These are phyloP conservation scores for Phlebiopsis gigantea DNA, from an alignment of 768 basidiomycete genomes.

Conservation along the genomic window DNA sequence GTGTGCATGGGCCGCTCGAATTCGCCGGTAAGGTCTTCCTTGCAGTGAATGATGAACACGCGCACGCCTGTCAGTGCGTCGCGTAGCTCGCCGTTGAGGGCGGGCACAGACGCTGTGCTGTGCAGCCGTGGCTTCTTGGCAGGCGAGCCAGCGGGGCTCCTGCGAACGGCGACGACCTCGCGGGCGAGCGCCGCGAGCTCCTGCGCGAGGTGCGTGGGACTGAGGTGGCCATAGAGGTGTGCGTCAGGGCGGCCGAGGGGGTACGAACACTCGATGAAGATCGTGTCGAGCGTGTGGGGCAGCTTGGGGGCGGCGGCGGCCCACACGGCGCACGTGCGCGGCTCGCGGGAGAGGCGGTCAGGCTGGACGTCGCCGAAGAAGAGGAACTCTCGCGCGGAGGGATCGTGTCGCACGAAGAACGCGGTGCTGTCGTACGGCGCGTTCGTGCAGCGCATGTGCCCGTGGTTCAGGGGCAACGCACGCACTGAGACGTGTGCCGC, in stretches of 20 bases:
- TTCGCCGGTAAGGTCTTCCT: constrained; percentile 56
- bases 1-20: constrained; percentile 50
- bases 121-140: constrained; percentile 24
- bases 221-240: constrained; percentile 80
- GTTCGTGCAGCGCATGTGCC: constrained; percentile 38
- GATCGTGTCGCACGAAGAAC: constrained; percentile 75
- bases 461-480: constrained; percentile 70
- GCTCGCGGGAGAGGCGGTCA: constrained; percentile 59
- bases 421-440: constrained; percentile 73
- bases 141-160: constrained; percentile 6
- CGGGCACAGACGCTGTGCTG: not conserved
- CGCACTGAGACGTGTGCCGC: constrained; percentile 55
- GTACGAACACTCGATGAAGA: constrained; percentile 96
- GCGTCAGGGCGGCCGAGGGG: constrained; percentile 64
- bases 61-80: constrained; percentile 53
- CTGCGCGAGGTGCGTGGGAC: constrained; percentile 68
- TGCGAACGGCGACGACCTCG: constrained; percentile 51
- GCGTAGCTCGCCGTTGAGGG: constrained; percentile 30
- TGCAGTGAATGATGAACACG: constrained; percentile 86
- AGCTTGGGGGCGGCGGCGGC: constrained; percentile 74
- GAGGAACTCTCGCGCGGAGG: constrained; percentile 63
- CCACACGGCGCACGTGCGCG: constrained; percentile 73
- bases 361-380: constrained; percentile 97
- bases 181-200: constrained; percentile 69
- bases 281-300: constrained; percentile 57